Base-by-base conservation (phyloP, 169 alveolate genomes). In the Plasmodium yoelii region DNA sequence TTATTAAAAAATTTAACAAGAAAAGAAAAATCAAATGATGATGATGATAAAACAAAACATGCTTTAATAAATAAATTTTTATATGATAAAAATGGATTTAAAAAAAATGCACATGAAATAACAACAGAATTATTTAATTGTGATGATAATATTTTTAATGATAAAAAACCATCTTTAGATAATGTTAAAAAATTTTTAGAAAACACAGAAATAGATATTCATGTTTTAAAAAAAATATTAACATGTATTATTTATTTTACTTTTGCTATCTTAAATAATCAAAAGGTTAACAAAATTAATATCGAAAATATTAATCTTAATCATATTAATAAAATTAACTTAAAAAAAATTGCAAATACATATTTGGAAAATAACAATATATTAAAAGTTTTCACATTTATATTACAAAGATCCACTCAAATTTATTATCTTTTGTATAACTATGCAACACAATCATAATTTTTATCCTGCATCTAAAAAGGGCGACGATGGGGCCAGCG, bases 181-280 rank as follows among this genome's bases (percentile, higher is more conserved):
- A 42, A 67, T 59, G 47, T 80, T 15, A 64, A 80, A 47, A 80
- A 64, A 6, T 80, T 80, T 15, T 65, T 80, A 5, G 82, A 80
- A 67, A 80, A 80, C 12, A 80, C 68, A 1, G 90, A 80, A 80
- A 80, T 80, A 3, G 90, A 80, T 47, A 80, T 80, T 6, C 63
- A 53, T 28, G 90, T 80, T 8, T 56, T 80, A 39, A 80, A 80
- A 53, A 80, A 80, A 59, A 67, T 80, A 10, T 61, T 80, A 22
- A 80, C 90, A 13, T 80, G 90, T 19, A 73, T 67, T 12, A 80
- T 80, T 8, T 80, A 80, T 47, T 80, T 80, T 70, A 80, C 90
- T 22, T 80, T 67, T 60, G 90, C 90, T 26, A 80, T 80, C 84
- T 24, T 80, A 6, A 80, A 39, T 47, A 80, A 80, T 39, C 90